Evolutionary conservation across 371 early-diverging fungal genomes (phyloP), one percentile per base, ranked within the genome.

Genomic region (Mortierella sp.): DNA sequence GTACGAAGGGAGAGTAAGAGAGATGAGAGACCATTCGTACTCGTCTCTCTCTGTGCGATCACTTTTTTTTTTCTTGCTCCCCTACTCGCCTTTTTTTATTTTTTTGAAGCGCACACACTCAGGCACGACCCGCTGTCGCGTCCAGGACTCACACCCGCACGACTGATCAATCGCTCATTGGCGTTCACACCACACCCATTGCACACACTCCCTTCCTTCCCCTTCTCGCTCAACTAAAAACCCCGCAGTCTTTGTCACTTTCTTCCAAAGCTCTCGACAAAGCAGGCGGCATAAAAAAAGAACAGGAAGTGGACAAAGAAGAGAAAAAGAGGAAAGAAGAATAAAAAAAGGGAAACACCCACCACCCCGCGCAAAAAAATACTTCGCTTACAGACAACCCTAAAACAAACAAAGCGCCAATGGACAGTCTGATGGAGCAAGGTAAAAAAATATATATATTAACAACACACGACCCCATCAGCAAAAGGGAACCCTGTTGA

Each of bases 371-470:
- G 19, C 44, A 47, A 71, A 71, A 71, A 71, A 28, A 48, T 45
- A 48, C 34, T 31, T 63, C 63, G 63, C 28, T 34, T 19, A 26
- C 72, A 26, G 45, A 47, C 57, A 78, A 48, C 75, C 75, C 38
- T 70, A 77, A 72, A 72, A 70, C 76, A 74, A 63, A 63, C 63
- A 63, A 71, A 65, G 63, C 82, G 60, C 77, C 80, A 50, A 86
- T 86, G 86, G 86, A 82, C 76, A 76, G 80, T 71, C 80, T 70
- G 82, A 86, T 86, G 86, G 86, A 86, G 82, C 86, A 82, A 86
- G 86, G 86, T 86, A 86, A 8, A 34, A 6, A 57, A 42, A 72
- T 21, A n/a, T 14, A 42, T 26, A 76, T 57, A 74, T 42, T 38
- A 44, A 74, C 55, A 73, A 19, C 48, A 50, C 42, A 38, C 42